phyloP scores from a whole-genome alignment of 2,329 filamentous ascomycete species.

The Coleophoma crateriformis region DNA sequence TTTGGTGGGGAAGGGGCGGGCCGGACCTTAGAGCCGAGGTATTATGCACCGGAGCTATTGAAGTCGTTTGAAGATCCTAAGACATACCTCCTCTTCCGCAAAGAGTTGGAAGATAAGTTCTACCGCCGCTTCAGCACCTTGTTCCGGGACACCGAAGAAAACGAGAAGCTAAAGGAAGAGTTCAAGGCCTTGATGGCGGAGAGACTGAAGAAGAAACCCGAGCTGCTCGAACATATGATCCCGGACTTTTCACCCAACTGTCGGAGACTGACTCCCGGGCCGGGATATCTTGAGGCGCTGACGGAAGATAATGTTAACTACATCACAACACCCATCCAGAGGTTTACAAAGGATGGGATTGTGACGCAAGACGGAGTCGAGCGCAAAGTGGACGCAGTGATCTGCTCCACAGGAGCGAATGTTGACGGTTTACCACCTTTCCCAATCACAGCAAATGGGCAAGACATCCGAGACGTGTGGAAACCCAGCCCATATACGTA shows the following conservation, averaged over 20 bases:
- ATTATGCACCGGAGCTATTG: constrained; percentile 45
- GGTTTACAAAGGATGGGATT: constrained; percentile 55
- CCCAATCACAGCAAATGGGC: constrained; percentile 47
- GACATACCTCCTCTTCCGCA: constrained; percentile 54
- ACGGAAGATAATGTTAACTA: constrained; percentile 56
- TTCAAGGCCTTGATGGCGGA: constrained; percentile 48
- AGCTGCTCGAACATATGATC: constrained; percentile 48
- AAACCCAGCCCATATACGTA: constrained; percentile 58
- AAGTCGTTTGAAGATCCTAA: constrained; percentile 51
- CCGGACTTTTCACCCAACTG: constrained; percentile 62
- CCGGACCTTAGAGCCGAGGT: constrained; percentile 39
- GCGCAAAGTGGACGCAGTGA: constrained; percentile 56
- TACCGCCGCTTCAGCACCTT: constrained; percentile 52
- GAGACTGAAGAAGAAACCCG: constrained; percentile 47
- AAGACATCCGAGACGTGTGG: constrained; percentile 52
- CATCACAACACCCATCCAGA: constrained; percentile 49
- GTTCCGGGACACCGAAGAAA: constrained; percentile 47
- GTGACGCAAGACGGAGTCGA: constrained; percentile 51
- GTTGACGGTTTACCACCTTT: constrained; percentile 54
- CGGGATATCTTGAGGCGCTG: constrained; percentile 62
- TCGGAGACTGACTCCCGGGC: constrained; percentile 58
- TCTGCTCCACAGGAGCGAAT: constrained; percentile 66
- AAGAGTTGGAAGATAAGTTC: constrained; percentile 52
- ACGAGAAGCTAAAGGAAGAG: constrained; percentile 38
- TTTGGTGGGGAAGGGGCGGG: constrained; percentile 41